A percentile compares a stretch with the other conserved stretches of the same genome.
These are phyloP conservation scores for Aureobasidium sp. DNA, from an alignment of 2,329 filamentous ascomycete genomes.

Conservation along the genomic window DNA sequence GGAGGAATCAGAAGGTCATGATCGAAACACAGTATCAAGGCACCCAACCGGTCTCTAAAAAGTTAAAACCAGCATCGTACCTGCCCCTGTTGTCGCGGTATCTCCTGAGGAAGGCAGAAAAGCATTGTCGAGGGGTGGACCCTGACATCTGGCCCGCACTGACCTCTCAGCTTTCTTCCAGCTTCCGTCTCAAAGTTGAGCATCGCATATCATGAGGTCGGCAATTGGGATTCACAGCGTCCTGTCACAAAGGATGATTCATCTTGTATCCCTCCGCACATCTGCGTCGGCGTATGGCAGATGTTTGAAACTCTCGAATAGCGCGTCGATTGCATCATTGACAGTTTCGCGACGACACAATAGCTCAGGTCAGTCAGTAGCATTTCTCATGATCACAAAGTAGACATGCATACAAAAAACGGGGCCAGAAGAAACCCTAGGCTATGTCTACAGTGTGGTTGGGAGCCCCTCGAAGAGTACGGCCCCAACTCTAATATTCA, in stretches of 20 bases:
- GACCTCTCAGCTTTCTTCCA: background rate
- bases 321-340: background rate
- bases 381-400: background rate
- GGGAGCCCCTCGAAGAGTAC: background rate
- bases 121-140: background rate
- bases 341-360: background rate
- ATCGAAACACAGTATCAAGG: background rate
- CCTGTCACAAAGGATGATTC: background rate
- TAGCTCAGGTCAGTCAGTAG: constrained; percentile 6
- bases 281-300: background rate
- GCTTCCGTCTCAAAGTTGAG: background rate
- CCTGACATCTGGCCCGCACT: background rate
- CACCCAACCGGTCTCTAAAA: background rate
- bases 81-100: background rate
- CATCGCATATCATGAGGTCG: background rate
- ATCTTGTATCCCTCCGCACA: background rate
- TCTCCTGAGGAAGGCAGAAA: background rate
- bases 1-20: too few species aligned
- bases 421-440: background rate
- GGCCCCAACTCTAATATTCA: background rate
- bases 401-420: background rate
- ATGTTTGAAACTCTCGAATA: background rate
- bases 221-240: background rate
- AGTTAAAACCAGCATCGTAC: background rate
- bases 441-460: background rate